Evolutionary conservation across 495 filamentous ascomycete species (phyloP).

Genomic region (Penicillium bialowiezense): DNA sequence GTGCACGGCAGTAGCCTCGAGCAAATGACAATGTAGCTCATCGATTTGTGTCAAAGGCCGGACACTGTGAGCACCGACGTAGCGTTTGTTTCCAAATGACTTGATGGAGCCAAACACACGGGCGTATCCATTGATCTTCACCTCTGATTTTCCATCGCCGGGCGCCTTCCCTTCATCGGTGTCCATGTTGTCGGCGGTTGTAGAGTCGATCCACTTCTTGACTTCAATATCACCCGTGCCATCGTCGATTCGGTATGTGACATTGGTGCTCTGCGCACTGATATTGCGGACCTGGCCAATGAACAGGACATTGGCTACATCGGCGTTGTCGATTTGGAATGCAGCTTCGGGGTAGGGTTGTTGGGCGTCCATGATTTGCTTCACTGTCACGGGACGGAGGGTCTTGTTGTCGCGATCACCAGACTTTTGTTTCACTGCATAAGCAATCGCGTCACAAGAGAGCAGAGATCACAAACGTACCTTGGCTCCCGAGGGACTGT

Average conservation of each 20-base stretch:
- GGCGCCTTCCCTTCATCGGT: conserved; percentile 34
- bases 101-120: conserved; percentile 79
- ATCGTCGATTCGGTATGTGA: conserved; percentile 91
- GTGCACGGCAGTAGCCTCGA: conserved; percentile 86
- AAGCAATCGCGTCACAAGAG: background rate
- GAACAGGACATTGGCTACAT: conserved; percentile 64
- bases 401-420: conserved; percentile 59
- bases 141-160: conserved; percentile 41
- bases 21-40: conserved; percentile 83
- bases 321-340: conserved; percentile 74
- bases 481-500: conserved; percentile 45
- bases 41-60: conserved; percentile 79
- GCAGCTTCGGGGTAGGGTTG: conserved; percentile 70
- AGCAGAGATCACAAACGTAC: conserved; percentile 14
- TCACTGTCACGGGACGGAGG: conserved; percentile 89
- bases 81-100: conserved; percentile 71
- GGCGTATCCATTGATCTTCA: conserved; percentile 70
- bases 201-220: conserved; percentile 82
- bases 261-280: conserved; percentile 81
- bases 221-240: conserved; percentile 91
- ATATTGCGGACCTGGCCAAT: conserved; percentile 88
- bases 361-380: conserved; percentile 80
- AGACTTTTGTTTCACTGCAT: conserved; percentile 4
- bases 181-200: conserved; percentile 49
- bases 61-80: conserved; percentile 78